phyloP scores from a whole-genome alignment of 192 early-diverging fungal species.

The Tieghemiomyces parasiticus region DNA sequence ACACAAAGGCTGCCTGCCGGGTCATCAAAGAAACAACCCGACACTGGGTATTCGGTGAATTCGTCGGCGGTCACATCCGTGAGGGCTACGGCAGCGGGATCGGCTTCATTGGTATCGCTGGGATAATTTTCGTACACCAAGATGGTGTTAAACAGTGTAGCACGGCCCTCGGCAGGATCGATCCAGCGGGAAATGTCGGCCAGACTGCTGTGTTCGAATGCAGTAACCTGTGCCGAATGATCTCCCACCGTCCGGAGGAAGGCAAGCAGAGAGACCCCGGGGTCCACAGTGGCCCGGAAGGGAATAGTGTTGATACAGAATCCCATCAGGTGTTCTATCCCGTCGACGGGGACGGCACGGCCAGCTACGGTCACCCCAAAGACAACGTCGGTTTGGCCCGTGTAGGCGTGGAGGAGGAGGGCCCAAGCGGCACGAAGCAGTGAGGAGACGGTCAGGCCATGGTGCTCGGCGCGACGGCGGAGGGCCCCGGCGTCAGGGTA shows the following conservation, averaged over 20 bases:
- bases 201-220: neutral
- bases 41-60: neutral
- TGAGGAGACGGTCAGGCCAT: neutral
- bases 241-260: neutral
- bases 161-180: neutral
- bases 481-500: neutral
- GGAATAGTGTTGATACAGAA: constrained; percentile 1
- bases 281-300: neutral
- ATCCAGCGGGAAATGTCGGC: neutral
- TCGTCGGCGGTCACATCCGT: neutral
- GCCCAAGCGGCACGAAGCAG: constrained; percentile 5
- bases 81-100: neutral
- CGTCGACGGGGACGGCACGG: neutral
- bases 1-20: neutral
- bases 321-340: neutral
- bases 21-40: neutral
- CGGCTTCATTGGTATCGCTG: too few species aligned
- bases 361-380: constrained; percentile 4
- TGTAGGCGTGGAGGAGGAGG: neutral
- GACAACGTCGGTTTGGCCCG: neutral
- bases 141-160: neutral
- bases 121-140: constrained; percentile 7
- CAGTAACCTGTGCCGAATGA: neutral
- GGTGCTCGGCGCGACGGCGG: neutral
- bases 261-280: neutral